phyloP scores from a whole-genome alignment of 2,329 filamentous ascomycete genomes.

The Ceratocystiopsis sp. region DNA sequence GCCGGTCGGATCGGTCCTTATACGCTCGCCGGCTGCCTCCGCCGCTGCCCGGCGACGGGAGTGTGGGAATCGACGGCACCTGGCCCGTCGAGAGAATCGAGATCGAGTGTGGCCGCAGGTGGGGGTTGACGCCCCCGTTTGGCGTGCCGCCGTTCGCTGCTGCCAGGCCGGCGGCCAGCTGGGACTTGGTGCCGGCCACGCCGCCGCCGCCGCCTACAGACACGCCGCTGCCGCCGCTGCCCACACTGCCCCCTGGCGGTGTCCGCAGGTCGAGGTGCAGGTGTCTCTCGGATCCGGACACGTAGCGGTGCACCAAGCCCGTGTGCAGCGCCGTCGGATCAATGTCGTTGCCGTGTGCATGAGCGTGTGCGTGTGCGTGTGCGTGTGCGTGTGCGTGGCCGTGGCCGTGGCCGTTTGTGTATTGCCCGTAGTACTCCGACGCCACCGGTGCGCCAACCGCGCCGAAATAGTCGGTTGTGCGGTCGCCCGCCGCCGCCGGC shows the following conservation, averaged over 20 bases:
- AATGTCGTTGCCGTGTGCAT: neutral
- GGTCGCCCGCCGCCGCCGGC: neutral
- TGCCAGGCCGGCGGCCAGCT: no score
- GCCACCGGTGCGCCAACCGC: conserved; percentile 23
- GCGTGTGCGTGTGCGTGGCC: conserved; percentile 1
- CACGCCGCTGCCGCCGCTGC: neutral
- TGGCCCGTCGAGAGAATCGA: conserved; percentile 68
- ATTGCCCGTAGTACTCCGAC: conserved; percentile 3
- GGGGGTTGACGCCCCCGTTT: neutral
- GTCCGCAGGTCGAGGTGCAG: neutral
- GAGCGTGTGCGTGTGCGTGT: neutral
- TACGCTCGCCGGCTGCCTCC: conserved; percentile 31
- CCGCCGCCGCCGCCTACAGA: conserved; percentile 9
- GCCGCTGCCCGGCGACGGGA: conserved; percentile 7
- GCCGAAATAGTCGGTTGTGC: conserved; percentile 55
- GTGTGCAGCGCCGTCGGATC: neutral
- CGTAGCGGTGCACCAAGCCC: neutral
- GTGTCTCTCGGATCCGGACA: no score
- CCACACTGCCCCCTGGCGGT: neutral
- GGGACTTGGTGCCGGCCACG: no score
- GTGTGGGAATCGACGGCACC: conserved; percentile 50
- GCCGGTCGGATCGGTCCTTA: conserved; percentile 39
- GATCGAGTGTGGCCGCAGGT: conserved; percentile 29
- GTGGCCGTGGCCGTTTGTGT: neutral
- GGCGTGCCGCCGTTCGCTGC: no score